Percentiles rank a stretch among this genome's conserved stretches.
These are phyloP conservation scores for Kluyveromyces marxianus DNA, from an alignment of 1,139 yeast genomes.

Conservation along the genomic window DNA sequence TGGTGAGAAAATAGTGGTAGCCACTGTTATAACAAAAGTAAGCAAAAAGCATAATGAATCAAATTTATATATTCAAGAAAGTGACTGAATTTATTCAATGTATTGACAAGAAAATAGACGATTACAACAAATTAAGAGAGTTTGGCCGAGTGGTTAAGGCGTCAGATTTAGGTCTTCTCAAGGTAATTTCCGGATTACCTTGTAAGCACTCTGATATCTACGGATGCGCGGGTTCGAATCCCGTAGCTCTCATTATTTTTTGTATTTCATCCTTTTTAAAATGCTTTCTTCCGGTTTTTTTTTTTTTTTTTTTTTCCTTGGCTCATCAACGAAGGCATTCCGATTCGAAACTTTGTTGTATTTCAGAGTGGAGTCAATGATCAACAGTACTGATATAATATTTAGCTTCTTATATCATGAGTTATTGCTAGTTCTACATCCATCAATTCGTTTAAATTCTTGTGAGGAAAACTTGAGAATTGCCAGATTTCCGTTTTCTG, in stretches of 20 bases:
- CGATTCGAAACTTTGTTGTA: neutral
- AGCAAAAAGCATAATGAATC: no score
- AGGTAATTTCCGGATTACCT: neutral
- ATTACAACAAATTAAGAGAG: slow-evolving; percentile 21
- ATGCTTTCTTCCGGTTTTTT: neutral
- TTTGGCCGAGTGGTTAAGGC: slow-evolving; percentile 43
- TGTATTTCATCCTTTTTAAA: neutral
- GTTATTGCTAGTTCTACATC: neutral
- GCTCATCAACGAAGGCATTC: neutral
- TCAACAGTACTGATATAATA: no score
- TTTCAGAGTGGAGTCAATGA: neutral
- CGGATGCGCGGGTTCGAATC: slow-evolving; percentile 26
- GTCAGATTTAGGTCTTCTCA: slow-evolving; percentile 35
- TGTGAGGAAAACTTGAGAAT: no score
- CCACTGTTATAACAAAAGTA: no score
- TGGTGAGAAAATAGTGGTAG: no score
- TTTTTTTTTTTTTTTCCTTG: neutral
- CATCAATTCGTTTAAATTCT: no score
- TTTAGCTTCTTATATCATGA: neutral
- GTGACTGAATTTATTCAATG: no score
- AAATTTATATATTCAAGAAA: no score
- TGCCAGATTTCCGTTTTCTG: no score
- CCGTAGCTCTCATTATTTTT: slow-evolving; percentile 23
- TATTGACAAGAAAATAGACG: no score
- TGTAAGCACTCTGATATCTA: slow-evolving; percentile 20